Evolutionary conservation across 2,329 filamentous ascomycete genomes (phyloP).

Genomic region (Xenosphaeropsis pyriputrescens): DNA sequence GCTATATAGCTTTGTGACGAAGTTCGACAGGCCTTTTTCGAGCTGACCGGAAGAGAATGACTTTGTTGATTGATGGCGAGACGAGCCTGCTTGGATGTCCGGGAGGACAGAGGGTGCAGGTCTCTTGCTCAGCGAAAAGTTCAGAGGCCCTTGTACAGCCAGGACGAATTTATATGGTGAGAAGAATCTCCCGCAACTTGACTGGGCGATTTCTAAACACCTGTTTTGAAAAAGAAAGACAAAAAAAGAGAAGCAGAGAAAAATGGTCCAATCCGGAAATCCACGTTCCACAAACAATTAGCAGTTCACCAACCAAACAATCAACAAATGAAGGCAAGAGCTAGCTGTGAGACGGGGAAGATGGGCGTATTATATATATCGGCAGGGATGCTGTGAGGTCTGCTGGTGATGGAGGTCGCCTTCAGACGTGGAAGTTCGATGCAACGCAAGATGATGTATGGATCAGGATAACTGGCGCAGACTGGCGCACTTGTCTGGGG

Average conservation of each 20-base stretch:
- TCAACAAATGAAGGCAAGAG: background rate
- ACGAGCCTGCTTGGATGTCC: background rate
- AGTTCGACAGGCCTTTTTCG: conserved; percentile 15
- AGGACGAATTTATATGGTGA: conserved; percentile 16
- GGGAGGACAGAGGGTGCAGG: conserved; percentile 15
- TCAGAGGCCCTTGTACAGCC: conserved; percentile 22
- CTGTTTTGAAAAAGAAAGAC: too few relatives aligned
- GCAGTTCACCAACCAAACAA: background rate
- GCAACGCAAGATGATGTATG: background rate
- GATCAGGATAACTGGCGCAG: background rate
- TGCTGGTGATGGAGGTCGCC: background rate
- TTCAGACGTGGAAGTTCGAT: too few relatives aligned
- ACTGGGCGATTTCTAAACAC: too few relatives aligned
- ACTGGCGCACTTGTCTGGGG: background rate
- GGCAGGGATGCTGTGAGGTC: background rate
- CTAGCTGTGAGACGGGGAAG: background rate
- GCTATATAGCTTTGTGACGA: conserved; percentile 18
- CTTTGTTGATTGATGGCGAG: conserved; percentile 6
- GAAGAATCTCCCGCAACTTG: too few relatives aligned
- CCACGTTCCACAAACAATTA: too few relatives aligned
- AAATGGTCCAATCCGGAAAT: too few relatives aligned
- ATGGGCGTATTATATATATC: background rate
- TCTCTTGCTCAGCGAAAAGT: conserved; percentile 18
- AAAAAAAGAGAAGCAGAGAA: too few relatives aligned
- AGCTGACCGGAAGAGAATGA: conserved; percentile 11